phyloP scores from a whole-genome alignment of 1,139 yeast species.

The Magnusiomyces fungicola region DNA sequence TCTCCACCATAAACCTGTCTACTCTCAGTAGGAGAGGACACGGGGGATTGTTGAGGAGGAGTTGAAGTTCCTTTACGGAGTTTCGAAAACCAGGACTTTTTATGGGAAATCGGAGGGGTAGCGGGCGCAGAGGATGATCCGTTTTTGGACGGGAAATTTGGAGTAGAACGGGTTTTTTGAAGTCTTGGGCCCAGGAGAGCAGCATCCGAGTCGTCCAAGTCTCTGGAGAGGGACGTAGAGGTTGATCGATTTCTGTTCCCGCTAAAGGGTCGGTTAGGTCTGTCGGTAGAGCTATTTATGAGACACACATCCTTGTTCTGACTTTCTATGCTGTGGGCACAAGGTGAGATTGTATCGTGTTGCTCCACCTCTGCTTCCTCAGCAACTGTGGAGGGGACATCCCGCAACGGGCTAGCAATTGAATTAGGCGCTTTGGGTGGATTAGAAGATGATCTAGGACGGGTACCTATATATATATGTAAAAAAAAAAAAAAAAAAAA shows the following conservation, averaged over 20 bases:
- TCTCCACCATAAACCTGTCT: too few species aligned
- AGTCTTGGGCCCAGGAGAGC: conserved; percentile 2
- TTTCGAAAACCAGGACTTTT: conserved; percentile 6
- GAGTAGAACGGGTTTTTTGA: conserved; percentile 4
- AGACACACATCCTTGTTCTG: too few species aligned
- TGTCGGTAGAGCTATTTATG: too few species aligned
- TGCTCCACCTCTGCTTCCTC: conserved; percentile 18
- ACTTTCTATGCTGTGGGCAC: too few species aligned
- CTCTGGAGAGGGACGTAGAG: too few species aligned
- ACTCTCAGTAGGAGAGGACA: neutral
- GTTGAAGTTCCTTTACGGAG: too few species aligned
- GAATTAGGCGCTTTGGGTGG: conserved; percentile 5
- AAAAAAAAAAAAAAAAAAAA: neutral
- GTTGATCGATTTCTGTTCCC: too few species aligned
- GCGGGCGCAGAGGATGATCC: neutral
- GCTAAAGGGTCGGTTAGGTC: too few species aligned
- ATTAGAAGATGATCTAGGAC: conserved; percentile 15
- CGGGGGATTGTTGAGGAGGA: neutral
- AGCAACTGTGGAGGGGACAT: neutral
- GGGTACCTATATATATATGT: conserved; percentile 14
- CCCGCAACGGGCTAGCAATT: conserved; percentile 5
- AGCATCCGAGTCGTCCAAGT: neutral
- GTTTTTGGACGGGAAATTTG: neutral
- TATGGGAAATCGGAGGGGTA: neutral
- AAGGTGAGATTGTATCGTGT: conserved; percentile 17